phyloP scores from a whole-genome alignment of 768 basidiomycete genomes.

The Tylopilus rubrobrunneus region DNA sequence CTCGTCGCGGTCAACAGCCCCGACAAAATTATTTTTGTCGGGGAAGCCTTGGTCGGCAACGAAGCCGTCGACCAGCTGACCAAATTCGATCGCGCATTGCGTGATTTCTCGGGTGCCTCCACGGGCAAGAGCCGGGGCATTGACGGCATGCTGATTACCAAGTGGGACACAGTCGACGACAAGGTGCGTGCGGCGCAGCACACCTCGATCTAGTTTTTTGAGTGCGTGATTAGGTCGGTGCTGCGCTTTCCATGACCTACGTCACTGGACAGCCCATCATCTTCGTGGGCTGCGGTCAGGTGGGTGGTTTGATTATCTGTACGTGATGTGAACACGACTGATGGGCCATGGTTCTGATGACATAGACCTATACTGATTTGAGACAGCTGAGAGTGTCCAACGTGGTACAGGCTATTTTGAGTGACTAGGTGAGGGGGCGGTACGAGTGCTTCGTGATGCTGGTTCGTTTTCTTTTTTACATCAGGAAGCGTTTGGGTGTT shows the following conservation, averaged over 20 bases:
- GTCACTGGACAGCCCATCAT: slow-evolving; percentile 98
- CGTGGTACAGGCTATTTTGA: slow-evolving; percentile 90
- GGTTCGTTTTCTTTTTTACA: not conserved
- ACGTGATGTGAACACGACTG: slow-evolving; percentile 5
- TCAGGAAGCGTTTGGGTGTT: not conserved
- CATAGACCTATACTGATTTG: slow-evolving; percentile 92
- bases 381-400: slow-evolving; percentile 86
- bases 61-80: slow-evolving; percentile 97
- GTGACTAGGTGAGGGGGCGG: slow-evolving; percentile 42
- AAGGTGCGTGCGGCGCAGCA: slow-evolving; percentile 59
- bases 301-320: slow-evolving; percentile 31
- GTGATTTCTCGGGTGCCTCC: slow-evolving; percentile 82
- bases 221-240: slow-evolving; percentile 69
- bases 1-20: slow-evolving; percentile 91
- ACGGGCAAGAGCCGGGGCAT: slow-evolving; percentile 79
- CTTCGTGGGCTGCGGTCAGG: slow-evolving; percentile 98
- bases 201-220: not conserved
- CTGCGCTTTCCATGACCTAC: slow-evolving; percentile 98
- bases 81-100: slow-evolving; percentile 92
- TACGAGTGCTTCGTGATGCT: not conserved
- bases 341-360: not conserved
- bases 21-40: slow-evolving; percentile 97
- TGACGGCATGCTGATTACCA: slow-evolving; percentile 97
- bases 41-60: slow-evolving; percentile 96
- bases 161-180: slow-evolving; percentile 98